Base-by-base conservation (phyloP, 2,329 filamentous ascomycete species). In the Scorias spongiosa region DNA sequence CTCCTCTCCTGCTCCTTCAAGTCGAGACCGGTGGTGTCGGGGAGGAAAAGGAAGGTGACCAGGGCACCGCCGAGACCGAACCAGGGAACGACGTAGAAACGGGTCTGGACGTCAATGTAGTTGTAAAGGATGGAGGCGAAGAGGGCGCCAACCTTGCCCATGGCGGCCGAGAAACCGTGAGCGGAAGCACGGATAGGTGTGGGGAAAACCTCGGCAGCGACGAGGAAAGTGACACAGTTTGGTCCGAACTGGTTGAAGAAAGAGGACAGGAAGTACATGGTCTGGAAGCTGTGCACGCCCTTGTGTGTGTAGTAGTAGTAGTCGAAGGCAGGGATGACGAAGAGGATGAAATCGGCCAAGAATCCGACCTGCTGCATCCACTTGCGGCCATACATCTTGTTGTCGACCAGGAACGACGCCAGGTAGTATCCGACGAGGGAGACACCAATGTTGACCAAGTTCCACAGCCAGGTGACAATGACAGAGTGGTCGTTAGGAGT, bases 201-300 rank as follows among this genome's bases (percentile, higher is more conserved):
- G 9, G 89, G 89, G 73, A 85, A 96, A n/a, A 94, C 86, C 63
- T 96, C 89, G 38, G 86, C 89, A 38, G 89, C 89, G 30, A 93
- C 84, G 53, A 96, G 76, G 82, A 96, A 96, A 49, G 88, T 94
- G 57, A 95, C 87, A 40, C 79, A 81, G 74, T 96, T 96, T 65
- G 89, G 89, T 10, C 89, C 89, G 58, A 96, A 96, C 63, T 96
- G 89, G 74, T 95, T 95, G 80, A 96, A 96, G 72, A 96, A 96
- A 18, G 85, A 93, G 7, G 86, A 93, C 54, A 96, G 64, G 69
- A 94, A 95, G 74, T 95, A 95, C 86, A 96, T 94, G 60, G 88
- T 79, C 70, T 95, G 88, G 80, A 96, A 96, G n/a, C 74, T 70
- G 58, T 85, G 79, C 62, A 95, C 81, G 55, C 85, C 77, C 1